Evolutionary conservation across 2,329 filamentous ascomycete species (phyloP), one percentile per base, ranked within the genome.

Genomic region (Akanthomyces muscarius): DNA sequence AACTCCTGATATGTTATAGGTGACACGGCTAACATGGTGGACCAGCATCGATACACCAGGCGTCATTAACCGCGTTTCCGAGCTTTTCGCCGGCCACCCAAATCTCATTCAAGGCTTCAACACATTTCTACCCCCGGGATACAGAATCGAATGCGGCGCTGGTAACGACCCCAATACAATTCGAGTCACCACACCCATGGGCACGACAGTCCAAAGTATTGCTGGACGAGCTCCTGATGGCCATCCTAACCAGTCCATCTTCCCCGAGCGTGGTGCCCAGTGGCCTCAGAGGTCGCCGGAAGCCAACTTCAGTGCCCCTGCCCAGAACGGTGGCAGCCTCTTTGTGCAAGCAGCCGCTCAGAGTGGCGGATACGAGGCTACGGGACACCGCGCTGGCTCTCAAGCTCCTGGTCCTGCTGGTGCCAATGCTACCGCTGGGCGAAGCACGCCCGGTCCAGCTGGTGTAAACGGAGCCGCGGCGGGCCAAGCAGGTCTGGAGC

Each of bases 31-130:
- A 64, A 70, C 79, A 66, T 80, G 67, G 57, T 53, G 63, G 30
- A 30, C 30, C 64, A 89, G 90, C 4, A 99, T 99, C 70, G 95
- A 99, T 73, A 99, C 95, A 0, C 95, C 95, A 0, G 95, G 95
- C 1, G 95, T 99, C 3, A 99, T 99, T 69, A 96, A 96, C 71
- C 88, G 95, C 55, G 95, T 99, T 33, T 98, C 95, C 1, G 92
- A 92, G 59, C 85, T 99, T 1, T 99, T 99, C 73, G 93, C 94
- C 25, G 95, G 95, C 3, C 94, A 99, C 71, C 95, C 95, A 3
- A 95, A 91, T 72, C 83, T 96, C 30, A 98, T 99, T 55, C 94
- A 98, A 75, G 95, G 95, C 0, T 99, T 99, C 75, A 99, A 99
- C 73, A 99, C 95, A 0, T 99, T 99, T 73, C 80, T 99, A 10